phyloP scores from a whole-genome alignment of 1,284 basidiomycete species.

The Neonothopanus nambi region DNA sequence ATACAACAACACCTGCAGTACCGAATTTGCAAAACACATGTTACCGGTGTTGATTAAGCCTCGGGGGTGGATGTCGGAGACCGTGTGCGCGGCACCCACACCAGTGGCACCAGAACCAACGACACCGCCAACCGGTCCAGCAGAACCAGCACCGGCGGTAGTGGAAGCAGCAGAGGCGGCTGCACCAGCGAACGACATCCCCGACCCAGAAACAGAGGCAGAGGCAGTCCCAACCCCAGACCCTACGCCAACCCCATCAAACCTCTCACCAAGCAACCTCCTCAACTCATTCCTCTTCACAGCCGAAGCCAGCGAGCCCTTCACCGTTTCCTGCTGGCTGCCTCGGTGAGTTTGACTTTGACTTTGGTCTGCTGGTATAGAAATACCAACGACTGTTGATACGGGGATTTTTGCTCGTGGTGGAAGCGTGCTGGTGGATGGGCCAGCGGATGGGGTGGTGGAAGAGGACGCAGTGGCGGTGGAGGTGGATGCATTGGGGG shows the following conservation, averaged over 20 bases:
- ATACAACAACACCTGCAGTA: slow-evolving; percentile 90
- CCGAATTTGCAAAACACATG: slow-evolving; percentile 97
- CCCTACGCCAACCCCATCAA: too few species aligned
- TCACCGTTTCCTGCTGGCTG: too few species aligned
- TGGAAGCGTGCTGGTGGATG: background rate
- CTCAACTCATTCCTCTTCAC: slow-evolving; percentile 49
- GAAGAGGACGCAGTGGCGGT: slow-evolving; percentile 35
- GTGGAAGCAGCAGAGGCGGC: slow-evolving; percentile 4
- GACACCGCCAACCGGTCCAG: too few species aligned
- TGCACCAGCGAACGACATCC: slow-evolving; percentile 11
- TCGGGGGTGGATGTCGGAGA: slow-evolving; percentile 51
- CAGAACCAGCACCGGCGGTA: too few species aligned
- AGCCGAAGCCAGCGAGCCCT: too few species aligned
- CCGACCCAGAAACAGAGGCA: slow-evolving; percentile 1
- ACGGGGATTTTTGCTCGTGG: slow-evolving; percentile 39
- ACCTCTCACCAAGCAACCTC: slow-evolving; percentile 39
- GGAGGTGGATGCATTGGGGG: too few species aligned
- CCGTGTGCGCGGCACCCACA: too few species aligned
- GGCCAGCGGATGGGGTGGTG: too few species aligned
- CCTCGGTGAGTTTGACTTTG: too few species aligned
- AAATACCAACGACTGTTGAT: slow-evolving; percentile 68
- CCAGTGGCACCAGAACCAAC: too few species aligned
- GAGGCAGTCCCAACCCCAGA: too few species aligned
- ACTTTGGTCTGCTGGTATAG: slow-evolving; percentile 58
- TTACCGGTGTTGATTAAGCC: slow-evolving; percentile 96